Evolutionary conservation across 2,329 filamentous ascomycete species (phyloP).

Genomic region (Colletotrichum camelliae): DNA sequence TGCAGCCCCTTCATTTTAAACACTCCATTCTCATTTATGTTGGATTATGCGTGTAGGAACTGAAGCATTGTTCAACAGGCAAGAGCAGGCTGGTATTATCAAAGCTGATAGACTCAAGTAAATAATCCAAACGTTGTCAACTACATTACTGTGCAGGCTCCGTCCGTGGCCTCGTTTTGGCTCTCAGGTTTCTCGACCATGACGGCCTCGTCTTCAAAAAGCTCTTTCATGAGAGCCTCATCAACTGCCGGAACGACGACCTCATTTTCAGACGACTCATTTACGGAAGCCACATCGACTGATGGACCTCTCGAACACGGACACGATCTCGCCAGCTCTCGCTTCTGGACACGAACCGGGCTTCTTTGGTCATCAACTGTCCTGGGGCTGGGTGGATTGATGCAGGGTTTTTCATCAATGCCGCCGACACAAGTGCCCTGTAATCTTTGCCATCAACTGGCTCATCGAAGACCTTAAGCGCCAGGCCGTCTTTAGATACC

Average conservation of each 20-base stretch:
- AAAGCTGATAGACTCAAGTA: neutral
- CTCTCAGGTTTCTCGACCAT: neutral
- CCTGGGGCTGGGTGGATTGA: neutral
- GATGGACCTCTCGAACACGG: neutral
- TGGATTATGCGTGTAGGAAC: no score
- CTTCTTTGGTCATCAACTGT: neutral
- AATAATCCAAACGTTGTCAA: neutral
- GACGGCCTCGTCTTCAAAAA: neutral
- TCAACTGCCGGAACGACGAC: neutral
- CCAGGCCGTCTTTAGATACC: neutral
- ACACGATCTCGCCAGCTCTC: neutral
- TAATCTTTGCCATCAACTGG: neutral
- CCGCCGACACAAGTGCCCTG: neutral
- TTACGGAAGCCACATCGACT: neutral
- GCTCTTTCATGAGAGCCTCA: neutral
- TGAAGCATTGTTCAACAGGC: no score
- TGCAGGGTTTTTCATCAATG: neutral
- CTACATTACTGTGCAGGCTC: neutral
- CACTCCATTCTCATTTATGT: no score
- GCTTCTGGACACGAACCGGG: neutral
- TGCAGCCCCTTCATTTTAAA: no score
- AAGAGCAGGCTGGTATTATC: neutral
- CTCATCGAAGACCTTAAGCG: neutral
- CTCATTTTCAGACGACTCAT: neutral
- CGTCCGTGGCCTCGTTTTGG: fast-evolving